Evolutionary conservation across 768 basidiomycete species (phyloP).

Genomic region (Kwoniella newhampshirensis): DNA sequence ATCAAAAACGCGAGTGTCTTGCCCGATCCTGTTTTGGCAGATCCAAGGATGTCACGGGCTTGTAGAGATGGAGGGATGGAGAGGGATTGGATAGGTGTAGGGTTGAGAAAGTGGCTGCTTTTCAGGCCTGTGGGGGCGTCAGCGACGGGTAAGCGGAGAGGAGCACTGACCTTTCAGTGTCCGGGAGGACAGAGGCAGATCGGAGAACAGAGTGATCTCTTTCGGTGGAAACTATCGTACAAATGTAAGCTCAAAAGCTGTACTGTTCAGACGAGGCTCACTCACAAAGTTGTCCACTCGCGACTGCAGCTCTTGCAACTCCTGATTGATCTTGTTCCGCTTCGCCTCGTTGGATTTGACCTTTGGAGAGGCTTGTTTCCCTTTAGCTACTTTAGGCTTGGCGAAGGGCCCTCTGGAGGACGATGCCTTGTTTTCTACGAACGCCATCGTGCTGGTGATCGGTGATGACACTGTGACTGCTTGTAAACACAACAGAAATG

Average conservation of each 20-base stretch:
- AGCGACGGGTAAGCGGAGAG: neutral
- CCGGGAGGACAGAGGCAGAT: conserved; percentile 72
- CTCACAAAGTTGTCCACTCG: conserved; percentile 52
- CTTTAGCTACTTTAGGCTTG: neutral
- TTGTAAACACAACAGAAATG: no score
- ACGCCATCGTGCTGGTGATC: conserved; percentile 12
- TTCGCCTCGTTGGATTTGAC: conserved; percentile 45
- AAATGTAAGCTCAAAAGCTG: neutral
- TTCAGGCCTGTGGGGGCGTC: conserved; percentile 65
- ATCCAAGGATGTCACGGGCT: conserved; percentile 67
- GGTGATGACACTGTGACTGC: no score
- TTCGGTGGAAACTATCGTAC: conserved; percentile 58
- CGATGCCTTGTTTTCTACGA: conserved; percentile 17
- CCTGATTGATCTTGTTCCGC: conserved; percentile 45
- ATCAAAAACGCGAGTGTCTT: conserved; percentile 74
- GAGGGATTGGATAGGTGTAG: conserved; percentile 75
- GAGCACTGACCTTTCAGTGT: conserved; percentile 67
- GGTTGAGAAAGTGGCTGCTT: conserved; percentile 77
- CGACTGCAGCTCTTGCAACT: conserved; percentile 49
- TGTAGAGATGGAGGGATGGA: conserved; percentile 65
- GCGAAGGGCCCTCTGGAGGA: conserved; percentile 7
- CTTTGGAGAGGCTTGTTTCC: conserved; percentile 10
- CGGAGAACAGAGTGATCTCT: conserved; percentile 63
- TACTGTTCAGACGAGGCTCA: neutral
- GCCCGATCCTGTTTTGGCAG: conserved; percentile 70